Base-by-base conservation (phyloP, 805 yeast genomes). In the Candida maesae region DNA sequence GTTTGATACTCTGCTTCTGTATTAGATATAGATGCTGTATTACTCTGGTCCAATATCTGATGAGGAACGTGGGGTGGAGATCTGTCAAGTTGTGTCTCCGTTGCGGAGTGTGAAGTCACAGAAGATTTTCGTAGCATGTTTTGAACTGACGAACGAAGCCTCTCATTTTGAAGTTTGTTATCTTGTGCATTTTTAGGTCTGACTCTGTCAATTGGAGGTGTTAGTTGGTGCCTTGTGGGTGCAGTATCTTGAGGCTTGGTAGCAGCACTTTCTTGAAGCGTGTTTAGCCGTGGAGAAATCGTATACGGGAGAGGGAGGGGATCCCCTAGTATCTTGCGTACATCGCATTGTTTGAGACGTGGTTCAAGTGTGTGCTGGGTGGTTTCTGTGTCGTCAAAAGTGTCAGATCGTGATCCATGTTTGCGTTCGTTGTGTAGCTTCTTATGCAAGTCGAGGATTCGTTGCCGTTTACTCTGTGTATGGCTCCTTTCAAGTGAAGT, bases 251-350 rank as follows among this genome's bases (percentile, higher is more conserved):
- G 20, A 12, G 21, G 17, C 21, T 16, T 11, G 11, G 21, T 30
- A 8, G 21, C n/a, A n/a, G n/a, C n/a, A n/a, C n/a, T n/a, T n/a
- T n/a, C n/a, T n/a, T n/a, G n/a, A n/a, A n/a, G n/a, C n/a, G n/a
- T n/a, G n/a, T n/a, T n/a, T n/a, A n/a, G n/a, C n/a, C n/a, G 6
- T 21, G 33, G 35, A 16, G 6, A 41, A 26, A 49, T 42, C 14
- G 58, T 33, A 39, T 67, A 67, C 1, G 68, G 69, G 27, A 67
- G 46, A 2, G 72, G 72, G 16, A 67, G 34, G 2, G 73, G 73
- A 12, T 61, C 63, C 2, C 71, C 71, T 11, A 67, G 49, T 5
- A 43, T 32, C 21, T 39, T 39, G 15, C 38, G 32, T 7, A 39
- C 39, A 14, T 39, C 38, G 3, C 24, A n/a, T 27, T 30, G 19